Evolutionary conservation across 768 basidiomycete species (phyloP), one percentile per base, ranked within the genome.

Genomic region (Calocybe cyanea): DNA sequence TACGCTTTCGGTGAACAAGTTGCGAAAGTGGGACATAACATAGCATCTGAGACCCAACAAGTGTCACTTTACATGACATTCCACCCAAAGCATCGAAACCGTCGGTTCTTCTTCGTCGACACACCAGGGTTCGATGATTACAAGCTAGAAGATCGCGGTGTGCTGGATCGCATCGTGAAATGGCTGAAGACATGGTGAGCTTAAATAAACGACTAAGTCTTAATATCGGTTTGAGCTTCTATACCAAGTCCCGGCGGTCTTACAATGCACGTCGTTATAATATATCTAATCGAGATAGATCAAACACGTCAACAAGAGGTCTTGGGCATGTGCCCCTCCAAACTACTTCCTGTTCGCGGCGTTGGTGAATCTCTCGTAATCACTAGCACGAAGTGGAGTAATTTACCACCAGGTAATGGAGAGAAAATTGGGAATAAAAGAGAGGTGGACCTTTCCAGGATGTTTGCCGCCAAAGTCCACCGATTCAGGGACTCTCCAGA

Each of bases 51-150:
- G 36, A 52, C 51, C 4, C 36, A 36, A 21, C 51, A 52, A 18
- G 13, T 52, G 2, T 47, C 48, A 37, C 51, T 48, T 38, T 7
- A 47, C 19, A 21, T 49, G 3, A 15, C 48, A 7, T 20, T 43
- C 15, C 43, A 48, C 4, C 34, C 34, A 6, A 35, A 14, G 34
- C 17, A 35, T 18, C 41, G 17, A 3, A 38, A 24, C 7, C 48
- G 43, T 33, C 48, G 48, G 9, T 45, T 49, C 23, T 18, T 49
- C 4, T 35, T 49, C 31, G 43, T 45, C 11, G 48, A 49, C 23
- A 49, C 48, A 2, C 48, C 48, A 15, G 48, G 48, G 13, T 49
- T 49, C 15, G 48, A 49, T 30, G 43, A 44, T 37, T n/a, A 34
- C 3, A 17, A 35, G n/a, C 19, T 40, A 1, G 31, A 38, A 7